Base-by-base conservation (phyloP, 345 rosid genomes). In the Boechera retrofracta region DNA sequence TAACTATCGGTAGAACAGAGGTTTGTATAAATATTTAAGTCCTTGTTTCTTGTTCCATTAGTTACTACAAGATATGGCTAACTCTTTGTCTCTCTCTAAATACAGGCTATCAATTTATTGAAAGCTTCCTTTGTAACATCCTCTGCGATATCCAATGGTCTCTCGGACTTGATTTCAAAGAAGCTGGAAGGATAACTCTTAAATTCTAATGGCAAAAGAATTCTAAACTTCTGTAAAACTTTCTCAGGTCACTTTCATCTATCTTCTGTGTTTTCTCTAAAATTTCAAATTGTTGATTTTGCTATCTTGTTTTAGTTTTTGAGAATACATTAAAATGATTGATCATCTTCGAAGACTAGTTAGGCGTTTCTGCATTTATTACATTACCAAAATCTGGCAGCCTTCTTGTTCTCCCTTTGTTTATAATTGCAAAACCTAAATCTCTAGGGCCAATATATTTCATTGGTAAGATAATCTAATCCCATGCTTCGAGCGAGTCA, bases 161-260 rank as follows among this genome's bases (percentile, higher is more conserved):
- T 70, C 74, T 70, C 74, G 3, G 26, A 70, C 13, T 56, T 70
- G 32, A 54, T 70, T 31, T 26, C 64, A 57, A 69, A 70, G 64
- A 70, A 56, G 32, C 24, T 70, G 4, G 44, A 44, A 70, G 74
- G 18, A 18, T 44, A 18, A 57, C 36, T 42, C 12, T 41, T 18
- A 68, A 48, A 32, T 10, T 18, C 21, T 35, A 21, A 2, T 49
- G 71, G 45, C 33, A 33, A 16, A 48, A 16, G 31, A 18, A 28
- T 10, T 67, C 5, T 67, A 21, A 52, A 33, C 48, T 21, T 35
- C 3, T 35, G 45, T 35, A 67, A 29, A 51, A 33, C 33, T 7
- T 7, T 69, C 63, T 69, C 24, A 36, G 6, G 0, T 26, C 15
- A 16, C 31, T 52, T 21, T 52, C 61, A 67, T 67, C 6, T 24